A percentile compares a stretch with the other conserved stretches of the same genome.
Conservation (phyloP, 1,139 yeast genomes). For the Kluyveromyces sp. region DNA sequence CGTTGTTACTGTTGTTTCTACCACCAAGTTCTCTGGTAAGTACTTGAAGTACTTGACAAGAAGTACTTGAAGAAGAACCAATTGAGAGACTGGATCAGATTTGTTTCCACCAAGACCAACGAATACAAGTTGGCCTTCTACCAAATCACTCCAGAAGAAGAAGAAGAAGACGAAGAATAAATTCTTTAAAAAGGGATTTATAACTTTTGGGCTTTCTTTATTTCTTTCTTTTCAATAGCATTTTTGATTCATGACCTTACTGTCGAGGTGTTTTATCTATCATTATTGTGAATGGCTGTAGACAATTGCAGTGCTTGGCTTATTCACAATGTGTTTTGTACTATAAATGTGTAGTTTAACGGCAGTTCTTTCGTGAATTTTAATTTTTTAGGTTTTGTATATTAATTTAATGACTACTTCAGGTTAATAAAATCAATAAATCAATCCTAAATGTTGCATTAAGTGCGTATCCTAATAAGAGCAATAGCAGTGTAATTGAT, state of each 20-base stretch:
- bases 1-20: constrained; percentile 79
- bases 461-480: no score
- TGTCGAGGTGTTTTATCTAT: neutral
- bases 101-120: constrained; percentile 93
- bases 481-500: no score
- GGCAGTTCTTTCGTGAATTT: neutral
- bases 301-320: neutral
- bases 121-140: constrained; percentile 98
- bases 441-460: no score
- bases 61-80: constrained; percentile 99
- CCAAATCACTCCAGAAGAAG: constrained; percentile 98
- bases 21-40: constrained; percentile 98
- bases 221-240: neutral
- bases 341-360: neutral
- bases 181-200: neutral
- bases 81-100: constrained; percentile 99
- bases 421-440: neutral
- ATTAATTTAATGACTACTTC: neutral
- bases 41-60: constrained; percentile 99
- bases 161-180: constrained; percentile 52
- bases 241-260: neutral
- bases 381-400: constrained; percentile 1
- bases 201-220: neutral
- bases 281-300: neutral
- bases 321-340: neutral